Base-by-base conservation (phyloP, 2,329 filamentous ascomycete genomes). In the Ramularia endophylla region DNA sequence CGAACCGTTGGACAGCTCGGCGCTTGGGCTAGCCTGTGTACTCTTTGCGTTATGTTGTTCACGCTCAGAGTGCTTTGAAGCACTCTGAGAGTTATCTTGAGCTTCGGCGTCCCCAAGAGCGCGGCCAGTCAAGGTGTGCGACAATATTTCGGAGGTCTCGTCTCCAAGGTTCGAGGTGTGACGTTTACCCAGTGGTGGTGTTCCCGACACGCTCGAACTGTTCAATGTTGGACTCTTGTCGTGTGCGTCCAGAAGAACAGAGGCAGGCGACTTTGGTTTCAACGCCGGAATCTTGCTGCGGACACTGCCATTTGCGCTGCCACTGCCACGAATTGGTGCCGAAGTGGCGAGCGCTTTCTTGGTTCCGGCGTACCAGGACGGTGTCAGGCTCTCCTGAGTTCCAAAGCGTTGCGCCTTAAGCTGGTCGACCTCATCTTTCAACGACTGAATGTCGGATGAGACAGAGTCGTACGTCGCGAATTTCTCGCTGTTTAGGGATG, bases 361-460 rank as follows among this genome's bases (percentile, higher is more conserved):
- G 22, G 22, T 25, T 25, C 22, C 6, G 11, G 22, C 11, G 22
- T 25, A 25, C 11, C 6, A 3, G 2, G 15, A 33, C 18, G 12
- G 37, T 18, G 19, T 32, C 31, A 8, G 17, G 18, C 20, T 37
- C 42, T 20, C 37, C 27, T 11, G 40, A 34, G 34, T 40, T 16
- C 28, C 29, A 29, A 29, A 32, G 12, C 31, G 16, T 27, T 36
- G 31, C 32, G 36, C 20, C 22, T 34, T 33, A 16, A 53, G 40
- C 27, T 22, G 43, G 22, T 37, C 11, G 3, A 57, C 41, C 15
- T 53, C 44, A 9, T 41, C 38, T 25, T 52, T 55, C 41, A 56
- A 36, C 11, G 29, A 27, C 29, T 55, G 50, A 27, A 57, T 43
- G 25, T 53, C 53, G 9, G 48, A 46, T 27, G 53, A 47, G 33